Evolutionary conservation across 768 basidiomycete genomes (phyloP), one percentile per base, ranked within the genome.

Genomic region (Pulveroboletus sp.): DNA sequence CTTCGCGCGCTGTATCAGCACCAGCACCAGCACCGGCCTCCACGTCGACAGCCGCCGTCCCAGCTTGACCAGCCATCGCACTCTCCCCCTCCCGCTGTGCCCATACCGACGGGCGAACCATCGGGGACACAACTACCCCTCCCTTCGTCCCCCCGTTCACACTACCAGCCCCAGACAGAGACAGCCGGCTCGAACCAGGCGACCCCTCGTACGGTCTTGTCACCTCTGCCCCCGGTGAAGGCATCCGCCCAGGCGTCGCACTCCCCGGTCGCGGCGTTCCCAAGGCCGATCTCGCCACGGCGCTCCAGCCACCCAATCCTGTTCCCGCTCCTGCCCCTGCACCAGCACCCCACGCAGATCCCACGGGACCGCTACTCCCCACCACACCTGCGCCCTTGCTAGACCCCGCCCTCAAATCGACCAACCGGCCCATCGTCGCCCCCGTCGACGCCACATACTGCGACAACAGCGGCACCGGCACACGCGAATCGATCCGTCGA

Each of bases 401-500:
- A 15, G 52, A 30, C 10, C 64, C 43, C 21, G 62, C 66, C 39
- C 80, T 75, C 43, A 86, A 57, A 60, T 86, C 82, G 0, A 77
- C 71, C 6, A 88, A 71, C 59, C 80, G 85, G 0, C 88, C 86
- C 5, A 84, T 72, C 50, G 69, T 75, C 14, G 67, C 51, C 35
- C 9, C 36, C 1, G 68, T 74, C n/a, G 68, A 56, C 32, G 66
- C 59, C 1, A 39, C 60, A 60, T 3, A 69, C 58, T 66, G 60
- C 1, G 89, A 91, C 6, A 97, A 75, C 4, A 85, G 70, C 1
- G 89, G 89, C 1, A 58, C 64, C 0, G 93, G 93, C 6, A 90
- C 69, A 21, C 90, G 81, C 0, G 92, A 86, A 64, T 96, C 93
- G 41, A 93, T 69, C 12, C 91, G 79, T 31, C 89, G 78, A 43